These are phyloP conservation scores for Cladosporium austrohemisphaericum DNA, from an alignment of 2,329 filamentous ascomycete species.

Conservation along the genomic window DNA sequence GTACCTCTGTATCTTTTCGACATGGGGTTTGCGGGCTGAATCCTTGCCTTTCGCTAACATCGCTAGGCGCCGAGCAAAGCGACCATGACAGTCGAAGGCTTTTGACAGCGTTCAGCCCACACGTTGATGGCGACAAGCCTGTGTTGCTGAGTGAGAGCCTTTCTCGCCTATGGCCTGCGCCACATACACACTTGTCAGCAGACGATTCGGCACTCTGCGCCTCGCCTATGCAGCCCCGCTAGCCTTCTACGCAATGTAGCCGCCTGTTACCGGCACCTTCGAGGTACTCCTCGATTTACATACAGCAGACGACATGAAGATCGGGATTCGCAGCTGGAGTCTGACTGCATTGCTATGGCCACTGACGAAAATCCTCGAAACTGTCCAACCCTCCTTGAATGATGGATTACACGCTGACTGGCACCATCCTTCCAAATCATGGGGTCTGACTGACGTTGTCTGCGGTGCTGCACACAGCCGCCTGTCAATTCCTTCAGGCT, in stretches of 20 bases:
- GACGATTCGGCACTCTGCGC: neutral
- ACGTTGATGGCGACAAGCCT: neutral
- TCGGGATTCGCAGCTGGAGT: no score
- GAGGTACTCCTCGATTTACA: no score
- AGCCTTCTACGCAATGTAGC: neutral
- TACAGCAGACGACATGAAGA: no score
- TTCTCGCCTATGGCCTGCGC: no score
- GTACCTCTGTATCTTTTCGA: neutral
- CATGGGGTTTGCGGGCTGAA: no score
- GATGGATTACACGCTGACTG: no score
- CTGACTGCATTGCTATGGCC: no score
- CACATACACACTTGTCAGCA: neutral
- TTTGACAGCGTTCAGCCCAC: neutral
- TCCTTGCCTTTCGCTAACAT: no score
- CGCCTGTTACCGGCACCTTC: neutral
- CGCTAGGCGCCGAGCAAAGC: neutral
- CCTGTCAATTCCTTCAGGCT: conserved; percentile 8
- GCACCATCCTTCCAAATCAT: no score
- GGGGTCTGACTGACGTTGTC: neutral
- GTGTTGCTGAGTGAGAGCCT: neutral
- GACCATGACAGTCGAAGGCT: no score
- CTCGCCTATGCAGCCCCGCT: neutral
- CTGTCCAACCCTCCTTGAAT: no score
- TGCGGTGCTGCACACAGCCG: neutral
- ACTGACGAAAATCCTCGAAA: no score